Conservation (phyloP, 148 eudicot genomes). For the Arbutus unedo region DNA sequence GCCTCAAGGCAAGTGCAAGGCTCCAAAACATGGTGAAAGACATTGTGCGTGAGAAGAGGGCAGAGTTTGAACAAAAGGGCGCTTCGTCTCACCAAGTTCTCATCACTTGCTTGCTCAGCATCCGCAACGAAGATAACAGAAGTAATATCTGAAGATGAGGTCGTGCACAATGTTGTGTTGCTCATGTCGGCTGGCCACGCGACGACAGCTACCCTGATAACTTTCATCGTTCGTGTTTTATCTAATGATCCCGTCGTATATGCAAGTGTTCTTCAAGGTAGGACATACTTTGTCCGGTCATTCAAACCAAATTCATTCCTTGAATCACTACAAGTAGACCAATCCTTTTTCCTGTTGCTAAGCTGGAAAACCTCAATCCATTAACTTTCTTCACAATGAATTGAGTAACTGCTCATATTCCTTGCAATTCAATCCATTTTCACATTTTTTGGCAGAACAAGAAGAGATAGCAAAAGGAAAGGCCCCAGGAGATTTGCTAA, state of each 20-base stretch:
- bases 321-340: neutral
- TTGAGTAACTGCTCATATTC: neutral
- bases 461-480: constrained; percentile 35
- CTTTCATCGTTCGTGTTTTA: constrained; percentile 31
- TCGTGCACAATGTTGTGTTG: constrained; percentile 39
- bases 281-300: neutral
- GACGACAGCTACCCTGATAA: constrained; percentile 38
- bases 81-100: constrained; percentile 36
- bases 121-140: constrained; percentile 20
- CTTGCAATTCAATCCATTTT: neutral
- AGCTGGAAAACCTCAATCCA: too few relatives aligned
- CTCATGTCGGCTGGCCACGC: constrained; percentile 50
- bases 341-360: neutral
- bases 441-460: constrained; percentile 32
- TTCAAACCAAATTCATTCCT: too few relatives aligned
- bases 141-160: constrained; percentile 37
- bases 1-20: constrained; percentile 34
- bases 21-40: constrained; percentile 26
- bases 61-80: constrained; percentile 25
- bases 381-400: neutral
- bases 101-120: constrained; percentile 37
- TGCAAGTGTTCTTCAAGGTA: constrained; percentile 38
- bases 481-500: constrained; percentile 29
- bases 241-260: constrained; percentile 22
- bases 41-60: constrained; percentile 31